A percentile compares a stretch with the other conserved stretches of the same genome.
These are phyloP conservation scores for Coniochaeta pulveracea DNA, from an alignment of 2,329 filamentous ascomycete species.

Conservation along the genomic window DNA sequence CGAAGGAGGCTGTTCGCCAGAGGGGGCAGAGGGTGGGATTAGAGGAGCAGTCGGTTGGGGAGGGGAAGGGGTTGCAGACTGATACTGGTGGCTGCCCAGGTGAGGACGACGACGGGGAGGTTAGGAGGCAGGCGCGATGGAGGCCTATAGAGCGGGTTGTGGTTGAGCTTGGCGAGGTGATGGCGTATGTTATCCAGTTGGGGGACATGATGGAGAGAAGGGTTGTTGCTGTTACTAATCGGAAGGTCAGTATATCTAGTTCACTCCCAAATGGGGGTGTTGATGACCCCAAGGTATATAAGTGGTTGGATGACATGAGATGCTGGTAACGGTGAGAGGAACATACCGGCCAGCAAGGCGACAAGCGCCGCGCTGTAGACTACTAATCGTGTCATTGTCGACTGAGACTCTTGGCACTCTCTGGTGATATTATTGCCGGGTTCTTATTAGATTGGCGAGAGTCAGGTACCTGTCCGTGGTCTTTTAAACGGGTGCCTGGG, in stretches of 20 bases:
- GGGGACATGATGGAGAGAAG: conserved; percentile 58
- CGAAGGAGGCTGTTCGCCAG: conserved; percentile 81
- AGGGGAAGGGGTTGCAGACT: conserved; percentile 58
- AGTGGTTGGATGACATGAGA: too few species aligned
- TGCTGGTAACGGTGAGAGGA: too few species aligned
- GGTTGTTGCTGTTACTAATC: conserved; percentile 59
- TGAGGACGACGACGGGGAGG: too few species aligned
- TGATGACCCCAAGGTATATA: too few species aligned
- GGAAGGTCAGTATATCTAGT: too few species aligned
- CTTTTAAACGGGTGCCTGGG: too few species aligned
- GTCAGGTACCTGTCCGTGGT: too few species aligned
- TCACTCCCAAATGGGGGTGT: too few species aligned
- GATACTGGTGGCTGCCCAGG: conserved; percentile 53
- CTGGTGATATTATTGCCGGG: too few species aligned
- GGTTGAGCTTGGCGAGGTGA: conserved; percentile 33
- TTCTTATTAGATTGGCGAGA: too few species aligned
- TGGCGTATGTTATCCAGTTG: conserved; percentile 58
- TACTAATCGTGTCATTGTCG: conserved; percentile 30
- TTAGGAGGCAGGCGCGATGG: conserved; percentile 70
- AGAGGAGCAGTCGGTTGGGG: conserved; percentile 45
- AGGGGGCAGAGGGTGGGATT: conserved; percentile 86
- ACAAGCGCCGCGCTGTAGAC: conserved; percentile 30
- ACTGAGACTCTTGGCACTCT: too few species aligned
- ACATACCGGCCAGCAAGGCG: conserved; percentile 31
- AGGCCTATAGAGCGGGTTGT: conserved; percentile 60